A percentile compares a stretch with the other conserved stretches of the same genome.
Evolutionary conservation across 768 basidiomycete species (phyloP).

Genomic region (Termitomyces sp.): DNA sequence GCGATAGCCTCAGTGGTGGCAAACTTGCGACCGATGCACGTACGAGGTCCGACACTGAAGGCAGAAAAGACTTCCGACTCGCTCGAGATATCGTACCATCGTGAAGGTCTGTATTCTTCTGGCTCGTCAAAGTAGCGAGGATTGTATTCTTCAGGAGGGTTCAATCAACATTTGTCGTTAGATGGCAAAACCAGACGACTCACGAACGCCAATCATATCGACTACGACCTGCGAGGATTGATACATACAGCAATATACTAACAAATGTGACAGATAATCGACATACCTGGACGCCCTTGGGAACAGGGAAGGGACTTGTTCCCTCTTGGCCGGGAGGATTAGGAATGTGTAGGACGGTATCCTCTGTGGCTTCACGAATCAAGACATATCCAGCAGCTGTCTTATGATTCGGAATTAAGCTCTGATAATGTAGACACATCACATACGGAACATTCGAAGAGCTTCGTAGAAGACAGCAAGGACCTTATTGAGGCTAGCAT

Average conservation of each 20-base stretch:
- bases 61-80: conserved; percentile 41
- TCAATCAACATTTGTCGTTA: background rate
- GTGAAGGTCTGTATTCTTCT: conserved; percentile 40
- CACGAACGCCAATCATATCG: conserved; percentile 46
- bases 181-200: conserved; percentile 15
- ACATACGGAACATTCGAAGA: conserved; percentile 40
- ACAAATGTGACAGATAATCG: background rate
- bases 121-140: conserved; percentile 44
- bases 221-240: conserved; percentile 26
- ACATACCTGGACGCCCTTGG: conserved; percentile 32
- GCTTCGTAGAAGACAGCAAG: conserved; percentile 38
- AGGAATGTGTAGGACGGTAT: conserved; percentile 34
- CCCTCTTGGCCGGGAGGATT: conserved; percentile 36
- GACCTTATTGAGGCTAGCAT: conserved; percentile 34
- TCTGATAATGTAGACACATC: background rate
- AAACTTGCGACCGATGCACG: conserved; percentile 52
- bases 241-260: background rate
- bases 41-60: conserved; percentile 46
- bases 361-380: conserved; percentile 37
- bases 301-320: conserved; percentile 26
- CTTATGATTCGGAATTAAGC: background rate
- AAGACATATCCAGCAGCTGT: conserved; percentile 34
- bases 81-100: conserved; percentile 38
- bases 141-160: conserved; percentile 34
- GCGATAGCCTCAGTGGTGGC: conserved; percentile 45